Conservation (phyloP, 169 alveolate species). For the Ichthyophthirius multifiliis region DNA sequence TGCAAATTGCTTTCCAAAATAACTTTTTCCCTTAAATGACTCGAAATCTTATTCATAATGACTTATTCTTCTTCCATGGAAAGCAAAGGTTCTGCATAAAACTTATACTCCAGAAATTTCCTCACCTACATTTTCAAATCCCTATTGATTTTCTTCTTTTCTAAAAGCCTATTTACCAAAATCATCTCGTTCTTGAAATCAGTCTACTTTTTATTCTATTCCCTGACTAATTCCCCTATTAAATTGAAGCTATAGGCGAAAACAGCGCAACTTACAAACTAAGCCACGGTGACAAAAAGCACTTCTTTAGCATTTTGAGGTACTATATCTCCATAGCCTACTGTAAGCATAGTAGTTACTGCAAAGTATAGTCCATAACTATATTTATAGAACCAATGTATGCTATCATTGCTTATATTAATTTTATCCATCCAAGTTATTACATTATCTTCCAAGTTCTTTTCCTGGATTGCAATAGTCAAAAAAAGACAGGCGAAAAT, state of each 20-base stretch:
- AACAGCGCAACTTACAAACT: neutral
- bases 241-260: slow-evolving; percentile 7
- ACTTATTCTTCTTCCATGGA: neutral
- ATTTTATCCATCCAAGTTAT: neutral
- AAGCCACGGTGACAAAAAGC: neutral
- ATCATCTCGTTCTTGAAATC: slow-evolving; percentile 9
- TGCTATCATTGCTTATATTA: neutral
- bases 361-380: slow-evolving; percentile 43
- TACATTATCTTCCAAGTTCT: neutral
- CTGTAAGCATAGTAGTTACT: slow-evolving; percentile 53
- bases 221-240: slow-evolving; percentile 8
- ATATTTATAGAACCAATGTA: slow-evolving; percentile 6
- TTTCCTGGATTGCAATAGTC: neutral
- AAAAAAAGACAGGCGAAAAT: slow-evolving; percentile 1
- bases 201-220: neutral
- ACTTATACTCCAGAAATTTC: neutral
- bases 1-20: neutral
- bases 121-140: neutral
- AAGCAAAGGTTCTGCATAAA: slow-evolving; percentile 1
- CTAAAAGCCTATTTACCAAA: neutral
- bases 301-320: slow-evolving; percentile 3
- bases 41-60: neutral
- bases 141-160: neutral
- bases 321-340: slow-evolving; percentile 54
- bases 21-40: slow-evolving; percentile 1